Conservation (phyloP, 2,329 filamentous ascomycete genomes). For the Domatiomyces globalis region DNA sequence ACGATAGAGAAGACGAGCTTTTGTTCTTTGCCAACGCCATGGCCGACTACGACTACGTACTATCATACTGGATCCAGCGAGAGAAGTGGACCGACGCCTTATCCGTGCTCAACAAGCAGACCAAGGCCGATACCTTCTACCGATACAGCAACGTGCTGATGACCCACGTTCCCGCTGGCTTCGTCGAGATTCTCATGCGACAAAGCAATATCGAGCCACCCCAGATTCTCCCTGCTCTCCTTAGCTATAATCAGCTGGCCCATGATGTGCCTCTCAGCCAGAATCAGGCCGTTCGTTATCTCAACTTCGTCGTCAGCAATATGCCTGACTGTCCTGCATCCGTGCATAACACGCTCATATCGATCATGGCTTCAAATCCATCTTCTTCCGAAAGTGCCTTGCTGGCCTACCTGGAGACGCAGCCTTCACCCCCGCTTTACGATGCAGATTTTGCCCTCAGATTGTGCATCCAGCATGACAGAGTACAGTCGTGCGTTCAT, state of each 20-base stretch:
- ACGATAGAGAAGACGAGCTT: slow-evolving; percentile 84
- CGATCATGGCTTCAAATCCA: slow-evolving; percentile 79
- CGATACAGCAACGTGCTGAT: slow-evolving; percentile 95
- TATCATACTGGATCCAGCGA: slow-evolving; percentile 93
- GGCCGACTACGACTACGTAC: slow-evolving; percentile 85
- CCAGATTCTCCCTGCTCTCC: slow-evolving; percentile 77
- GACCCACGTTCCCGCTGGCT: slow-evolving; percentile 66
- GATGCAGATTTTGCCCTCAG: slow-evolving; percentile 93
- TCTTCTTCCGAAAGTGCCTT: slow-evolving; percentile 74
- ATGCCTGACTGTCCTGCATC: slow-evolving; percentile 67
- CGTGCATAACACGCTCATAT: slow-evolving; percentile 92
- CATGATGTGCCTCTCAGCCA: slow-evolving; percentile 52
- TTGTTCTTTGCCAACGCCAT: slow-evolving; percentile 79
- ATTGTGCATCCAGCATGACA: slow-evolving; percentile 84
- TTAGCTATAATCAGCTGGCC: slow-evolving; percentile 74
- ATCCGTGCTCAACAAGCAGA: slow-evolving; percentile 82
- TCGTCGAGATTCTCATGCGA: slow-evolving; percentile 92
- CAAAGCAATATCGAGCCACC: slow-evolving; percentile 73
- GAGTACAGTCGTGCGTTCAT: slow-evolving; percentile 87
- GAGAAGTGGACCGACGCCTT: slow-evolving; percentile 84
- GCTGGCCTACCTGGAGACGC: slow-evolving; percentile 76
- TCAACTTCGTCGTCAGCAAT: slow-evolving; percentile 79
- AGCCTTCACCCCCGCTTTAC: slow-evolving; percentile 73
- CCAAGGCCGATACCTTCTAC: slow-evolving; percentile 84
- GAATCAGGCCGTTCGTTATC: slow-evolving; percentile 87